These are phyloP conservation scores for Fragosphaeria purpurea DNA, from an alignment of 2,329 filamentous ascomycete genomes.

Conservation along the genomic window DNA sequence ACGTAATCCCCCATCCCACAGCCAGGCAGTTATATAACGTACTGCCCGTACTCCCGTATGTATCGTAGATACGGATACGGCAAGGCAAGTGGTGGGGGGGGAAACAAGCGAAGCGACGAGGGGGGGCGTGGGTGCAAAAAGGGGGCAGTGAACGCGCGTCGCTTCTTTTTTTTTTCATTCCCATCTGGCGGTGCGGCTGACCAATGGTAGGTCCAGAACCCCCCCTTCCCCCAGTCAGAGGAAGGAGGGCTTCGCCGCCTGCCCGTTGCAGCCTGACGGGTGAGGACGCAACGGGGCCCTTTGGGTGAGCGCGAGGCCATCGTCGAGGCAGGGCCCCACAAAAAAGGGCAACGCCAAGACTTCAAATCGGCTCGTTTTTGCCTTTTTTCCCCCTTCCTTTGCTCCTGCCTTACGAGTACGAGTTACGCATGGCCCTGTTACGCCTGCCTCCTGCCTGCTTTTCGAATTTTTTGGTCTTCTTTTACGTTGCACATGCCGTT, in stretches of 20 bases:
- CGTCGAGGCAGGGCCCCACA: background rate
- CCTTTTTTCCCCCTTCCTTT: background rate
- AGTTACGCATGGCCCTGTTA: too few species aligned
- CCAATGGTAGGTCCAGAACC: conserved; percentile 7
- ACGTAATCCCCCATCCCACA: too few species aligned
- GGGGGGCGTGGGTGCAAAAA: conserved; percentile 4
- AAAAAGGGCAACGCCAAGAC: conserved; percentile 2
- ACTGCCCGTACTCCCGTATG: too few species aligned
- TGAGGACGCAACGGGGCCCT: conserved; percentile 4
- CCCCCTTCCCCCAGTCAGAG: too few species aligned
- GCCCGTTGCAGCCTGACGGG: conserved; percentile 4
- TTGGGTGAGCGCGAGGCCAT: too few species aligned
- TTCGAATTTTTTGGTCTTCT: background rate
- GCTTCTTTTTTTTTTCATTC: background rate
- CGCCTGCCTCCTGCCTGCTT: too few species aligned
- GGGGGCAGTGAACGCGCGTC: conserved; percentile 16
- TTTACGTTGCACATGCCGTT: background rate
- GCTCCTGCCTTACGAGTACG: background rate
- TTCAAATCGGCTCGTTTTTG: background rate
- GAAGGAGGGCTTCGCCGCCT: conserved; percentile 1
- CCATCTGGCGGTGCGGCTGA: background rate
- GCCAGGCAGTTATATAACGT: too few species aligned
- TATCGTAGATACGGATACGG: too few species aligned
- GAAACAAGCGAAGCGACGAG: background rate
- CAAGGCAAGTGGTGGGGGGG: background rate